phyloP scores from a whole-genome alignment of 176 grass and related monocot species.

The Triticum aestivum region IWGSC_CS_RefSeq_v2.1 NC_057807.1:581404380-581404879 shows the following conservation, averaged over 20 bases:
- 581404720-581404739: background rate
- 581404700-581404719: background rate
- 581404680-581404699: background rate
- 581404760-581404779: background rate
- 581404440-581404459: conserved; percentile 32
- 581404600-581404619: background rate
- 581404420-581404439: conserved; percentile 33
- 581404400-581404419: conserved; percentile 48
- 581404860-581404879: background rate
- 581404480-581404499: background rate
- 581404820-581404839: background rate
- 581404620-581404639: background rate
- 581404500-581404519: background rate
- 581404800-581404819: background rate
- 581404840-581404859: background rate
- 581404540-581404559: background rate
- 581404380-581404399: conserved; percentile 59
- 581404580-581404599: background rate
- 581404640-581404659: too few species aligned
- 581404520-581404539: background rate
- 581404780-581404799: background rate
- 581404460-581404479: conserved; percentile 37
- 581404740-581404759: background rate
- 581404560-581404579: background rate
- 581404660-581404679: background rate